Percentiles rank a stretch among this genome's conserved stretches.
Conservation (phyloP, 768 basidiomycete genomes). For the Hygrocybe coccinea region DNA sequence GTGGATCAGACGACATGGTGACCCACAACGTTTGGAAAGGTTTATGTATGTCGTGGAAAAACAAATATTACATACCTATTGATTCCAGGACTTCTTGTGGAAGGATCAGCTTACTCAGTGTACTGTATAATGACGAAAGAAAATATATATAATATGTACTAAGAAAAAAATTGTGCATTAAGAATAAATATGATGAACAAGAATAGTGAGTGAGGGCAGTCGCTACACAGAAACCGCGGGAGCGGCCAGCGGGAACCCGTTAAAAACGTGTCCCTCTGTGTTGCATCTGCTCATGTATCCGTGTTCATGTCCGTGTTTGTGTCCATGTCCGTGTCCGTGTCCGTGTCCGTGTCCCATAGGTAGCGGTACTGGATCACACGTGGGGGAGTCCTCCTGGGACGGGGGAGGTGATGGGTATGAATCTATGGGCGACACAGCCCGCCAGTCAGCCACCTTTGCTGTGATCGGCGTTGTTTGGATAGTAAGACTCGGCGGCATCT, state of each 20-base stretch:
- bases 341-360: not conserved
- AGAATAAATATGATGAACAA: not conserved
- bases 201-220: not conserved
- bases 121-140: too few species aligned
- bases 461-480: constrained; percentile 14
- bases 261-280: not conserved
- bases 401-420: constrained; percentile 47
- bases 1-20: too few species aligned
- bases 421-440: constrained; percentile 14
- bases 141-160: not conserved
- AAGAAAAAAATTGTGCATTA: not conserved
- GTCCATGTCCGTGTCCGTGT: not conserved
- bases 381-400: constrained; percentile 43
- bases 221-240: not conserved
- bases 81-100: too few species aligned
- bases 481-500: constrained; percentile 5
- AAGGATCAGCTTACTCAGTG: too few species aligned
- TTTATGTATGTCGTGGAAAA: too few species aligned
- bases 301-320: not conserved
- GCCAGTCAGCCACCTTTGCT: constrained; percentile 4
- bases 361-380: constrained; percentile 18
- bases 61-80: too few species aligned
- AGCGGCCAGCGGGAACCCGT: not conserved
- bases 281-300: not conserved
- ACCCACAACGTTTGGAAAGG: too few species aligned